Evolutionary conservation across 1,284 basidiomycete genomes (phyloP), one percentile per base, ranked within the genome.

Genomic region (Microbotryum silenes-acaulis): DNA sequence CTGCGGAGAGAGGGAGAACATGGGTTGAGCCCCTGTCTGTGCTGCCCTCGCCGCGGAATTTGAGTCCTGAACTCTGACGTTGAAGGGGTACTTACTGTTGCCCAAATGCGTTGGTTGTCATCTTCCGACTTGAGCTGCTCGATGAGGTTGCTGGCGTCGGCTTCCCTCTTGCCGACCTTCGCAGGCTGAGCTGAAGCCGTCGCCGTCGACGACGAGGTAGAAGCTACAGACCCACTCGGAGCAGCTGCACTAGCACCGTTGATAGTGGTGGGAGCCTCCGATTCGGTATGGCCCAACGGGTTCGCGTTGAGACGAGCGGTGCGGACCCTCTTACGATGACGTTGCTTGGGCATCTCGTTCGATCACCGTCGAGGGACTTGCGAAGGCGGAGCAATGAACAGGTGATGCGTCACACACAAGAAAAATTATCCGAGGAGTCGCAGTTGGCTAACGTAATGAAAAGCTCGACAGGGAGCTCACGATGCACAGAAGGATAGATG

Each of bases 251-350:
- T 50, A 21, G 31, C 42, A 44, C 62, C 58, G 0, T 63, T 61
- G 6, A 45, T 55, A 0, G 37, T 46, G 1, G 54, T 31, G 7
- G 60, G 61, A 1, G 56, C 47, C 9, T 50, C 23, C 16, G 48
- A 5, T 20, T 50, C 16, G 51, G n/a, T 53, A n/a, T 25, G n/a
- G n/a, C 25, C 51, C 51, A 53, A 53, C 1, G 51, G 51, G n/a
- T 27, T 53, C 25, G 51, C 51, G 51, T 53, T 31, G 18, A 60
- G 45, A 21, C 66, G 66, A 25, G 66, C 66, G 12, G 59, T 57
- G 25, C 66, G 59, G 18, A 65, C 60, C 16, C 60, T 59, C 42
- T 68, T 68, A 51, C 67, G 65, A 37, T 68, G 67, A 1, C 65
- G 31, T 42, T 42, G 37, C 37, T 42, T 42, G 37, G 37, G 37